These are phyloP conservation scores for Neoboletus brunneissimus DNA, from an alignment of 768 basidiomycete genomes.

Conservation along the genomic window DNA sequence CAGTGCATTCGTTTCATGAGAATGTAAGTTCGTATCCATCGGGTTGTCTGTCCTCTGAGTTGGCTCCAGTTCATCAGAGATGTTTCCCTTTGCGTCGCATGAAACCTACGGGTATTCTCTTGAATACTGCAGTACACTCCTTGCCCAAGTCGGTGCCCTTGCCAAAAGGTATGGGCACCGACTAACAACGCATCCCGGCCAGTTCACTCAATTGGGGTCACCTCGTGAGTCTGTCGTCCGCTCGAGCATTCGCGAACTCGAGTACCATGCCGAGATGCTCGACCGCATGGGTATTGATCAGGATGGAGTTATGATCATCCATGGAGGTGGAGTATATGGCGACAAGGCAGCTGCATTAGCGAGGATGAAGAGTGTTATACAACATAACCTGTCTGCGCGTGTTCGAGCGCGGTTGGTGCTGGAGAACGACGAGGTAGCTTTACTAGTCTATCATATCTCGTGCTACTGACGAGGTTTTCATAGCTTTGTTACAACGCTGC, in stretches of 20 bases:
- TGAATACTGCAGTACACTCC: conserved; percentile 59
- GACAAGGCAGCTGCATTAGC: conserved; percentile 71
- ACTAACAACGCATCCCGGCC: conserved; percentile 86
- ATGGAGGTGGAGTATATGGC: conserved; percentile 81
- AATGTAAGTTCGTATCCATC: conserved; percentile 32
- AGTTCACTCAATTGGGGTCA: conserved; percentile 80
- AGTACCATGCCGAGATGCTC: conserved; percentile 87
- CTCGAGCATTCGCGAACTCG: conserved; percentile 74
- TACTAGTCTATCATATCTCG: not conserved
- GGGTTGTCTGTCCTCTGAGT: not conserved
- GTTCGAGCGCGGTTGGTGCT: conserved; percentile 75
- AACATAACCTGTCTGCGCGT: conserved; percentile 51
- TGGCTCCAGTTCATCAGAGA: conserved; percentile 63
- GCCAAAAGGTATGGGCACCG: conserved; percentile 73
- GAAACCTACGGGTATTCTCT: conserved; percentile 76
- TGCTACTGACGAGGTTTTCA: not conserved
- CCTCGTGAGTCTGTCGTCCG: conserved; percentile 73
- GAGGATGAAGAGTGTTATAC: conserved; percentile 72
- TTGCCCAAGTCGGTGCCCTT: conserved; percentile 58
- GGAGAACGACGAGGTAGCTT: conserved; percentile 87
- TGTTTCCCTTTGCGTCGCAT: conserved; percentile 93
- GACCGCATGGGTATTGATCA: conserved; percentile 76
- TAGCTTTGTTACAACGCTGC: conserved; percentile 84
- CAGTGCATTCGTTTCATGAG: conserved; percentile 83
- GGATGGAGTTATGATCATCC: conserved; percentile 89